Evolutionary conservation across 2,329 filamentous ascomycete species (phyloP), one percentile per base, ranked within the genome.

Genomic region (Triangularia verruculosa): DNA sequence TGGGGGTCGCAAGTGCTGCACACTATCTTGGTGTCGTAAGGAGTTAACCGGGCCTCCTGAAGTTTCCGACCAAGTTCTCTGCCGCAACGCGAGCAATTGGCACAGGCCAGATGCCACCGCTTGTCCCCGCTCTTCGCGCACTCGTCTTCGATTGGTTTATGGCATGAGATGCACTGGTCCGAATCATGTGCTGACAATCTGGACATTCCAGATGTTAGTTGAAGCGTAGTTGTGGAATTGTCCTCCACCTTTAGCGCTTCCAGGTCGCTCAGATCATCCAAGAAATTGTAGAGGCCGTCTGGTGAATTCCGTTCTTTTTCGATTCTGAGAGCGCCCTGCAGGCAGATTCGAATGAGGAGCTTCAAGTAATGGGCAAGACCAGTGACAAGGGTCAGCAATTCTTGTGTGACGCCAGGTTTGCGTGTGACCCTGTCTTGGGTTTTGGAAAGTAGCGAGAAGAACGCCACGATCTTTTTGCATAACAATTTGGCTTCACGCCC

Each of bases 381-480:
- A 43, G 95, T 99, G 60, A 99, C 95, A 7, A 99, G 84, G 6
- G 94, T 96, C n/a, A 99, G 79, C n/a, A 99, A 84, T 75, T 99
- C 95, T 75, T 99, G 95, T 8, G 95, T 99, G 30, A 99, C 95
- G 52, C 95, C 95, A 51, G 98, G 86, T 74, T 97, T 95, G 63
- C 92, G 86, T 39, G 91, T 88, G n/a, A 90, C 91, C 8, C 89
- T 92, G 72, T 97, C 93, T 74, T 98, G 94, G 1, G 93, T 95
- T 76, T 97, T 97, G 5, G 94, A 96, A 8, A 99, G 83, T 17
- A 99, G 81, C 12, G 93, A 93, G 76, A 99, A 99, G 81, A 99
- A 99, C 25, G 94, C 92, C 5, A 99, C 95, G 61, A 99, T 96
- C 78, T 99, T 99, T 78, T 99, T 99, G 82, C 95, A 99, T n/a